Conservation (phyloP, 495 filamentous ascomycete species). For the Xylaria telfairii region DNA sequence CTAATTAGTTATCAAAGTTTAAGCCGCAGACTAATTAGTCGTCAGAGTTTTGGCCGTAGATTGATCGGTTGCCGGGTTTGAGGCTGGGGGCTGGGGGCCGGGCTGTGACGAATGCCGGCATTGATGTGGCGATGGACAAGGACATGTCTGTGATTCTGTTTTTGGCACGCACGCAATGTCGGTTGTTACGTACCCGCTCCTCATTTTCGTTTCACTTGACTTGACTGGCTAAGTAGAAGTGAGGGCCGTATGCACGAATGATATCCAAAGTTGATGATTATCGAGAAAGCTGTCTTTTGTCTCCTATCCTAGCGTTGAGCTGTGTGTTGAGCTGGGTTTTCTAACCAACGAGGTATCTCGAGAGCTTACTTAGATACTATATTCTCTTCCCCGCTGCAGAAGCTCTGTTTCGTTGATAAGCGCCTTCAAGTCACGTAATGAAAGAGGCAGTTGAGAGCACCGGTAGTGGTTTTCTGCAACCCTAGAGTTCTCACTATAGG, state of each 20-base stretch:
- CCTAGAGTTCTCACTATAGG: not conserved
- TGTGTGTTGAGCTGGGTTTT: not conserved
- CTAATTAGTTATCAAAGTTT: not conserved
- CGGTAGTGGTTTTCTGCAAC: not conserved
- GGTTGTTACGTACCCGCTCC: not conserved
- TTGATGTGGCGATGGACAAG: not conserved
- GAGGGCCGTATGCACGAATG: not conserved
- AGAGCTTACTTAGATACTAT: not conserved
- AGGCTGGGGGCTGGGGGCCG: not conserved
- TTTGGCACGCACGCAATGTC: not conserved
- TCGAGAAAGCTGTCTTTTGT: not conserved
- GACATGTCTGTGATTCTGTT: not conserved
- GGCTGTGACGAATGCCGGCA: not conserved
- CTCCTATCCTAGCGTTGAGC: not conserved
- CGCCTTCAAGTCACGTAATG: not conserved
- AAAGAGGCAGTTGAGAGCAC: not conserved
- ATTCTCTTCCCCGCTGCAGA: not conserved
- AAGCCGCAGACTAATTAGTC: not conserved
- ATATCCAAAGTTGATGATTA: not conserved
- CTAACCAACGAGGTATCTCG: not conserved
- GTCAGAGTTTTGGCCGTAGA: not conserved
- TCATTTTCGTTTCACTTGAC: not conserved
- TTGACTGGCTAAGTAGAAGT: not conserved
- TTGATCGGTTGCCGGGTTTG: not conserved
- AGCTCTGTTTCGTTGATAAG: not conserved